phyloP scores from a whole-genome alignment of 768 basidiomycete species.

The Psilocybe azurescens region DNA sequence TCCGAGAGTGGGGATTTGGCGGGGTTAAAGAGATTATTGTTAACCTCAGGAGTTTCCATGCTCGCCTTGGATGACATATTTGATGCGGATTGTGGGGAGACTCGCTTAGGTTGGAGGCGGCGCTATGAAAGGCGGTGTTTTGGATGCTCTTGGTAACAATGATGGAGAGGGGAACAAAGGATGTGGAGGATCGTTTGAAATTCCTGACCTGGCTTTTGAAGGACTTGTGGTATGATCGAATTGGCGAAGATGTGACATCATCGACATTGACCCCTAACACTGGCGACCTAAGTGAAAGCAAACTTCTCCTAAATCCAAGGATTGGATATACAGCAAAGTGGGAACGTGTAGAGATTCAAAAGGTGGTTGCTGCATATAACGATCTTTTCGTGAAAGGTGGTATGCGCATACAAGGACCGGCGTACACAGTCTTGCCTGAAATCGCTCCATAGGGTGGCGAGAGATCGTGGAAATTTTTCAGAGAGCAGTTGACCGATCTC shows the following conservation, averaged over 20 bases:
- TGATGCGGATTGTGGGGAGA: neutral
- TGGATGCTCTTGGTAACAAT: neutral
- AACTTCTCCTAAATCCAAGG: no score
- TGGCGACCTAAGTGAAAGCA: neutral
- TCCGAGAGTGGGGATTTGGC: constrained; percentile 26
- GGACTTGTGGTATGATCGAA: neutral
- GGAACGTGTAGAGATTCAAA: no score
- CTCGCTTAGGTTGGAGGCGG: neutral
- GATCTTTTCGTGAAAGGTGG: neutral
- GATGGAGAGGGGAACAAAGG: neutral
- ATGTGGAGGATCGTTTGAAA: neutral
- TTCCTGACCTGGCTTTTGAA: constrained; percentile 2
- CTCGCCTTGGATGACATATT: neutral
- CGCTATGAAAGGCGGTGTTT: neutral
- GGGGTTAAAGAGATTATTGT: constrained; percentile 2
- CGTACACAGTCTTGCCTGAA: neutral
- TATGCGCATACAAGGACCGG: neutral
- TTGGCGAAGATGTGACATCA: constrained; percentile 1
- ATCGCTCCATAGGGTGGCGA: no score
- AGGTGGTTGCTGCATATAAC: neutral
- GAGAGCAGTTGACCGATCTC: no score
- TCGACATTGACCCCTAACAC: neutral
- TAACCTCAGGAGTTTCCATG: neutral
- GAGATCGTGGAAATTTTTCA: no score
- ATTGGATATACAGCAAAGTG: no score